Evolutionary conservation across 192 early-diverging fungal species (phyloP).

Genomic region (Coemansia sp.): DNA sequence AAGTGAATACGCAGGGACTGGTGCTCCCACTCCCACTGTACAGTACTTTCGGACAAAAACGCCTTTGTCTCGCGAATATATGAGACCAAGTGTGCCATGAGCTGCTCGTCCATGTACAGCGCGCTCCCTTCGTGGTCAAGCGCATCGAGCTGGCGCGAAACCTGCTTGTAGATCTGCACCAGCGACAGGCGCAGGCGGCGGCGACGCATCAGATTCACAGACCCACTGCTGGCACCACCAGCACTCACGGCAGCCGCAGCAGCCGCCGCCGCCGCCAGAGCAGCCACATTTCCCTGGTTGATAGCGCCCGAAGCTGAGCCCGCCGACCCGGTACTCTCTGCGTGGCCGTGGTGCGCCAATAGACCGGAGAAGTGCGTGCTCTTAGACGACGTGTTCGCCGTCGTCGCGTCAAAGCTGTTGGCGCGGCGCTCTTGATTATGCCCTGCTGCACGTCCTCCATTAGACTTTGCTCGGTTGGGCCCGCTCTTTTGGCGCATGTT

Average conservation of each 20-base stretch:
- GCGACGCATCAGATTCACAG: constrained; percentile 29
- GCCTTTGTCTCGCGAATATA: constrained; percentile 75
- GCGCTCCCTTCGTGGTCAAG: constrained; percentile 53
- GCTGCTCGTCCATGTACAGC: constrained; percentile 45
- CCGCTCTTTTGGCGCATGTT: not conserved
- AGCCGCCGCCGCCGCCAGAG: constrained; percentile 23
- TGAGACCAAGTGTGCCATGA: constrained; percentile 61
- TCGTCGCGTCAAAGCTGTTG: constrained; percentile 44
- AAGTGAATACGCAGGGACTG: constrained; percentile 84
- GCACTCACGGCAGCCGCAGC: constrained; percentile 22
- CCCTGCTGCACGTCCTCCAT: not conserved
- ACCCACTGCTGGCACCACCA: constrained; percentile 13
- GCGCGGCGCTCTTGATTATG: constrained; percentile 16
- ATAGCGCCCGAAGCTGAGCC: not conserved
- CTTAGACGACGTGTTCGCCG: not conserved
- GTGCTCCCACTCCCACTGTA: constrained; percentile 84
- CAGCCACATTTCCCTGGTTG: not conserved
- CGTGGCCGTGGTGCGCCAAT: not conserved
- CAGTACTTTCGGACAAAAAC: constrained; percentile 73
- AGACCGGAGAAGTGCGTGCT: not conserved
- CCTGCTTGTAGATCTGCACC: constrained; percentile 45
- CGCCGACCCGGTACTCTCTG: not conserved
- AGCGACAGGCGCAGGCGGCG: constrained; percentile 37
- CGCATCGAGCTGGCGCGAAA: constrained; percentile 47
- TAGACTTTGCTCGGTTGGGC: not conserved